phyloP scores from a whole-genome alignment of 78 protist genomes.

The Dictyostelium intermedium region DNA sequence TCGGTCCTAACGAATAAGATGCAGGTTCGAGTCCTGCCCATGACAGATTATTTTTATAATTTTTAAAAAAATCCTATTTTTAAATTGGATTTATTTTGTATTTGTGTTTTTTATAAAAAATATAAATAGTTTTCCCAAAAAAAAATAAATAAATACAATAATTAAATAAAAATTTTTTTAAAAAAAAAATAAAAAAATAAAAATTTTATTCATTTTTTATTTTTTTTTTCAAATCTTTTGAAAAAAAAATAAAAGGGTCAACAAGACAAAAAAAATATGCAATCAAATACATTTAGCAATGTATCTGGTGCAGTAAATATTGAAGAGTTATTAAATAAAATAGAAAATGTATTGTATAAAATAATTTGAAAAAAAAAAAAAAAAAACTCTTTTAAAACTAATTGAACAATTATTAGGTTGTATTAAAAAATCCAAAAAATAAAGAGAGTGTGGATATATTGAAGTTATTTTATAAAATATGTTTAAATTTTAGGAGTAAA shows the following conservation, averaged over 20 bases:
- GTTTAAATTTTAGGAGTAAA: conserved; percentile 14
- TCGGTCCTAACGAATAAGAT: neutral
- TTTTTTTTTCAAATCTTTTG: neutral
- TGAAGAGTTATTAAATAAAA: neutral
- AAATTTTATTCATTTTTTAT: neutral
- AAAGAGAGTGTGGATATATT: conserved; percentile 38
- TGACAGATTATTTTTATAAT: too few species aligned
- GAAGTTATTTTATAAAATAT: conserved; percentile 24
- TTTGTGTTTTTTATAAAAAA: too few species aligned
- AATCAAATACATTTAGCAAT: neutral
- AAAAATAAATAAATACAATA: too few species aligned
- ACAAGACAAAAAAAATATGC: neutral
- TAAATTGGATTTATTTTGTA: too few species aligned
- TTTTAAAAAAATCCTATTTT: too few species aligned
- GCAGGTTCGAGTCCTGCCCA: conserved; percentile 1
- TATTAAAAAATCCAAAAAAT: conserved; percentile 43
- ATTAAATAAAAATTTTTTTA: too few species aligned
- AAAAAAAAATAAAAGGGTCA: neutral
- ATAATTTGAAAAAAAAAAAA: neutral
- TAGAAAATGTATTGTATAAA: neutral
- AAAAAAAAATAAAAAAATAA: neutral
- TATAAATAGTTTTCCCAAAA: too few species aligned
- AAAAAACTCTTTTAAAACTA: neutral
- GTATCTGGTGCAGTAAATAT: neutral
- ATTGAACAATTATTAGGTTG: conserved; percentile 10